phyloP scores from a whole-genome alignment of 2,329 filamentous ascomycete genomes.

The Escovopsis sp. region DNA sequence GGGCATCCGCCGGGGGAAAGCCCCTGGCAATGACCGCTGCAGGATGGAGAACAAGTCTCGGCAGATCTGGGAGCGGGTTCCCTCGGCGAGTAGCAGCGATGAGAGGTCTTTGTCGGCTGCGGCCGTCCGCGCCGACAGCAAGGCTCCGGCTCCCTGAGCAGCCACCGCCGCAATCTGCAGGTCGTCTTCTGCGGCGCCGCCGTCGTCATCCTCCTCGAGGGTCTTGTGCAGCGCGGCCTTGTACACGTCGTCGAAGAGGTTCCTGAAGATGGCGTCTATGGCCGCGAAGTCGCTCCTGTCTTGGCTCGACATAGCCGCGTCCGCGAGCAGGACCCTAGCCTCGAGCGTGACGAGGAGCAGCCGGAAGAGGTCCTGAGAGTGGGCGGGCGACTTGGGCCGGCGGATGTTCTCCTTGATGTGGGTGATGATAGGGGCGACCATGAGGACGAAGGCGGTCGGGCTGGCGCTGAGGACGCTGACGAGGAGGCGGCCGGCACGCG shows the following conservation, averaged over 20 bases:
- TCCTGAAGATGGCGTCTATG: slow-evolving; percentile 22
- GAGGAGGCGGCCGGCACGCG: slow-evolving; percentile 35
- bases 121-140: slow-evolving; percentile 13
- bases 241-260: slow-evolving; percentile 29
- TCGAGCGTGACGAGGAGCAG: slow-evolving; percentile 36
- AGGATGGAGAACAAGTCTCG: slow-evolving; percentile 18
- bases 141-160: slow-evolving; percentile 28
- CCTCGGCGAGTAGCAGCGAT: slow-evolving; percentile 18
- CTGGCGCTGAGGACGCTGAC: slow-evolving; percentile 35
- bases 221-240: slow-evolving; percentile 19
- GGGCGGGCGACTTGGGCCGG: slow-evolving; percentile 32
- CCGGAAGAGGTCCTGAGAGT: slow-evolving; percentile 35
- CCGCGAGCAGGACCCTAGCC: slow-evolving; percentile 25
- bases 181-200: slow-evolving; percentile 23
- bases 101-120: no score
- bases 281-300: slow-evolving; percentile 23
- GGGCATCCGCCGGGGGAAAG: slow-evolving; percentile 9
- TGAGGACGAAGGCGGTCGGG: slow-evolving; percentile 30
- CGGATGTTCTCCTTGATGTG: slow-evolving; percentile 35
- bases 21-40: slow-evolving; percentile 9
- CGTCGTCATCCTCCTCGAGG: slow-evolving; percentile 12
- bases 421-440: slow-evolving; percentile 30
- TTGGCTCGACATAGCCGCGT: slow-evolving; percentile 16
- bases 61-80: slow-evolving; percentile 23
- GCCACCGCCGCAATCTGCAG: slow-evolving; percentile 27